These are phyloP conservation scores for Pueraria montana DNA, from an alignment of 306 rosid species.

Conservation along the genomic window DNA sequence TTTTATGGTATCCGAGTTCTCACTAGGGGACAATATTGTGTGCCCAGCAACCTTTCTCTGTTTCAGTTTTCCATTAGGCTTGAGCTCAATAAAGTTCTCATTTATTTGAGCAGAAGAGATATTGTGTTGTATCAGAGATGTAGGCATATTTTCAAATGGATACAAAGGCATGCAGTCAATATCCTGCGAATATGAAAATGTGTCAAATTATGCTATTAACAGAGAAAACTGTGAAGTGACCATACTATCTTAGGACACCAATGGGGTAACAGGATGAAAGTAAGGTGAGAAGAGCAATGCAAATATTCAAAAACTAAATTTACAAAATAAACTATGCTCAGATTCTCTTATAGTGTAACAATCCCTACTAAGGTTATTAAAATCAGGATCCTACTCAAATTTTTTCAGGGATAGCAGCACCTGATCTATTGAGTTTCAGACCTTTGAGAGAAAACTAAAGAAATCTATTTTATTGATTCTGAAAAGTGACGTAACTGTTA, in stretches of 20 bases:
- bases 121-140: conserved; percentile 63
- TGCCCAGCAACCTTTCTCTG: conserved; percentile 64
- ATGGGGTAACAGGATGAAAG: conserved; percentile 24
- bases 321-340: conserved; percentile 27
- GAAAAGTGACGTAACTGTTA: too few relatives aligned
- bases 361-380: conserved; percentile 19
- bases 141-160: conserved; percentile 83
- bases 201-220: conserved; percentile 43
- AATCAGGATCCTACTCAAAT: neutral
- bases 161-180: conserved; percentile 93
- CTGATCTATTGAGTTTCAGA: neutral
- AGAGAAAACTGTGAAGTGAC: conserved; percentile 18
- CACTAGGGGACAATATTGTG: conserved; percentile 54
- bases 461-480: too few relatives aligned
- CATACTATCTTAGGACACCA: conserved; percentile 24
- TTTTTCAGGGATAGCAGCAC: conserved; percentile 29
- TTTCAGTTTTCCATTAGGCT: conserved; percentile 58
- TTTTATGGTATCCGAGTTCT: conserved; percentile 57
- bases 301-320: conserved; percentile 28
- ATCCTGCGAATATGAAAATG: conserved; percentile 70
- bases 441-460: too few relatives aligned
- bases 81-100: conserved; percentile 63
- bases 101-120: conserved; percentile 51
- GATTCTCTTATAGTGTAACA: conserved; percentile 34
- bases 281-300: conserved; percentile 38